Percentiles rank a stretch among this genome's conserved stretches.
These are phyloP conservation scores for Apiospora marii DNA, from an alignment of 2,329 filamentous ascomycete genomes.

Conservation along the genomic window DNA sequence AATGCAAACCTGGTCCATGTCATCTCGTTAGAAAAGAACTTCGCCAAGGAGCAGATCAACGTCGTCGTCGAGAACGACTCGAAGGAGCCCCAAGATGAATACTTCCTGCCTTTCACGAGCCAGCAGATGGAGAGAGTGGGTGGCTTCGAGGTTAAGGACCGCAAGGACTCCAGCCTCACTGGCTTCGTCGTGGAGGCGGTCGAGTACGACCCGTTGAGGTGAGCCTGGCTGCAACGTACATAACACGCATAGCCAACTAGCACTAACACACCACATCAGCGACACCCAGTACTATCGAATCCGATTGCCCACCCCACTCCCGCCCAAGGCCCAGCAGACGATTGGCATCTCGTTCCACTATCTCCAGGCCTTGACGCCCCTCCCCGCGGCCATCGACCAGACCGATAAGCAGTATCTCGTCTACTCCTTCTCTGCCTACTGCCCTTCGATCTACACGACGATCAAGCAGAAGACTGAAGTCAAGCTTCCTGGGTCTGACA, in stretches of 20 bases:
- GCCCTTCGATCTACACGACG: slow-evolving; percentile 82
- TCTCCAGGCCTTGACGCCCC: slow-evolving; percentile 79
- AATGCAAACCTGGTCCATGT: slow-evolving; percentile 91
- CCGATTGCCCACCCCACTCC: slow-evolving; percentile 77
- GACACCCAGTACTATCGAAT: slow-evolving; percentile 85
- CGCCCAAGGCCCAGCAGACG: slow-evolving; percentile 80
- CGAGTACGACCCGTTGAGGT: slow-evolving; percentile 69
- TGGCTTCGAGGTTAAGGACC: slow-evolving; percentile 90
- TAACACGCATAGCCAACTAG: background rate
- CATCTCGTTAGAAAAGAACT: slow-evolving; percentile 92
- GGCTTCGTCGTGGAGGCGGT: slow-evolving; percentile 75
- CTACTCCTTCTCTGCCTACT: slow-evolving; percentile 87
- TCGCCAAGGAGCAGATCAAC: slow-evolving; percentile 89
- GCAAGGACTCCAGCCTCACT: slow-evolving; percentile 75
- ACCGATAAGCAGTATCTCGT: slow-evolving; percentile 85
- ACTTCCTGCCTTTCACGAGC: slow-evolving; percentile 87
- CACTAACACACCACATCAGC: slow-evolving; percentile 51
- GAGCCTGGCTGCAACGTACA: slow-evolving; percentile 30
- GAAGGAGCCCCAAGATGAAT: slow-evolving; percentile 81
- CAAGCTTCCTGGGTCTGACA: slow-evolving; percentile 80
- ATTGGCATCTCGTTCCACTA: slow-evolving; percentile 86
- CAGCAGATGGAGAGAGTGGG: slow-evolving; percentile 80
- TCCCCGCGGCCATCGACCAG: slow-evolving; percentile 85
- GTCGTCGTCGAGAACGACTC: slow-evolving; percentile 92
- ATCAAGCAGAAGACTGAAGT: slow-evolving; percentile 97